Conservation (phyloP, 352 stramenopile species). For the Phytophthora pluvialis region DNA sequence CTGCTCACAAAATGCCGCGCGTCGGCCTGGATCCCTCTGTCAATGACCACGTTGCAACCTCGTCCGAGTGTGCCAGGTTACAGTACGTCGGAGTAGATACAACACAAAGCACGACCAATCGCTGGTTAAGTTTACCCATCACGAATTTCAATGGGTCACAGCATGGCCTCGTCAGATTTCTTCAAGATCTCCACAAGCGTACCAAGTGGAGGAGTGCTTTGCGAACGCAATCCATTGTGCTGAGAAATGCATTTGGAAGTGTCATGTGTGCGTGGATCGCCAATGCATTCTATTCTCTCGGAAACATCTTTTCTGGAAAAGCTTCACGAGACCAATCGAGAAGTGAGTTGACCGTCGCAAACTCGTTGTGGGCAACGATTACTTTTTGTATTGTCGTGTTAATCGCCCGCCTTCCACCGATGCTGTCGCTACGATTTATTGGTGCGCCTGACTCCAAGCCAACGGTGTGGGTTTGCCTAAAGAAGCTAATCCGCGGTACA, state of each 20-base stretch:
- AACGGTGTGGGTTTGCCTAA: conserved; percentile 23
- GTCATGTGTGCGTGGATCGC: conserved; percentile 19
- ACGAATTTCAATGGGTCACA: no score
- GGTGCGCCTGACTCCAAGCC: conserved; percentile 10
- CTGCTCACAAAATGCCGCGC: no score
- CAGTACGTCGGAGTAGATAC: no score
- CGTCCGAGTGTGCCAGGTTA: no score
- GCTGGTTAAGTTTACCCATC: no score
- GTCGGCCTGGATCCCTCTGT: no score
- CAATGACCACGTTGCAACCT: no score
- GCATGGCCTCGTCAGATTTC: neutral
- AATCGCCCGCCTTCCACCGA: conserved; percentile 9
- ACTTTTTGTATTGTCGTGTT: conserved; percentile 15
- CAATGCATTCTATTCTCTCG: conserved; percentile 16
- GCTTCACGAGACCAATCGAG: conserved; percentile 16
- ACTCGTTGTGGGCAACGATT: conserved; percentile 16
- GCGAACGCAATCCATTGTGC: conserved; percentile 4
- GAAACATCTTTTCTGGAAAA: conserved; percentile 28
- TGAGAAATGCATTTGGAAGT: conserved; percentile 19
- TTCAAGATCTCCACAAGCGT: neutral
- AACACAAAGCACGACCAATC: no score
- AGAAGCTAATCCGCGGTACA: conserved; percentile 7
- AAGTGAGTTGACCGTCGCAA: conserved; percentile 17
- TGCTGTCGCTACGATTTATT: conserved; percentile 22
- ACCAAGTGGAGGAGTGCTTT: conserved; percentile 6